phyloP scores from a whole-genome alignment of 345 rosid genomes.

The Hypericum androsaemum region DNA sequence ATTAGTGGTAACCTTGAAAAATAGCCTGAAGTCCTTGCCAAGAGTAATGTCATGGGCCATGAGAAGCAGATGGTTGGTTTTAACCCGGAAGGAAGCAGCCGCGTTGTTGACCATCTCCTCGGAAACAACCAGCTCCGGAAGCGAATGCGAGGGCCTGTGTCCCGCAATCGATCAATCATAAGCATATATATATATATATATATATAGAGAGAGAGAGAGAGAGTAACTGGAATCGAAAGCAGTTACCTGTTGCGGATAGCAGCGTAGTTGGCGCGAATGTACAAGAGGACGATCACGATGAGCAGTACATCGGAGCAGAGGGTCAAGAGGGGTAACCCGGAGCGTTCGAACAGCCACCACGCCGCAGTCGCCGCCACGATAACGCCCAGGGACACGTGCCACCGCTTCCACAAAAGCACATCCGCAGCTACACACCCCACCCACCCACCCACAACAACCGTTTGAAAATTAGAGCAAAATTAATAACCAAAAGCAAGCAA shows the following conservation, averaged over 20 bases:
- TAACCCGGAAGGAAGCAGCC: conserved; percentile 72
- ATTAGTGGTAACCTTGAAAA: conserved; percentile 48
- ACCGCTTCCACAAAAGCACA: conserved; percentile 64
- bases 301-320: conserved; percentile 74
- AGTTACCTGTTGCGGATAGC: conserved; percentile 46
- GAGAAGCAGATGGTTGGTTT: conserved; percentile 61
- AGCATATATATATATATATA: too few species aligned
- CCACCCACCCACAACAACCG: not conserved
- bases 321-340: conserved; percentile 73
- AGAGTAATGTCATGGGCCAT: conserved; percentile 82
- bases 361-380: conserved; percentile 70
- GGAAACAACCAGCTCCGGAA: conserved; percentile 70
- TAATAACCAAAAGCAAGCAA: not conserved
- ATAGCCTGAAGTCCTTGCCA: conserved; percentile 72
- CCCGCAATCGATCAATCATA: too few species aligned
- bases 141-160: conserved; percentile 35
- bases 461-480: not conserved
- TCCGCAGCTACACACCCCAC: conserved; percentile 48
- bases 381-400: conserved; percentile 49
- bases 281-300: conserved; percentile 42
- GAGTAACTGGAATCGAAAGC: too few species aligned
- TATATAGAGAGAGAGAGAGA: too few species aligned
- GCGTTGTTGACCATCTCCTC: conserved; percentile 81
- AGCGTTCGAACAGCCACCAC: conserved; percentile 67
- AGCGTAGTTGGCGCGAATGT: conserved; percentile 48